Conservation (phyloP, 768 basidiomycete species). For the Tulasnella calospora region DNA sequence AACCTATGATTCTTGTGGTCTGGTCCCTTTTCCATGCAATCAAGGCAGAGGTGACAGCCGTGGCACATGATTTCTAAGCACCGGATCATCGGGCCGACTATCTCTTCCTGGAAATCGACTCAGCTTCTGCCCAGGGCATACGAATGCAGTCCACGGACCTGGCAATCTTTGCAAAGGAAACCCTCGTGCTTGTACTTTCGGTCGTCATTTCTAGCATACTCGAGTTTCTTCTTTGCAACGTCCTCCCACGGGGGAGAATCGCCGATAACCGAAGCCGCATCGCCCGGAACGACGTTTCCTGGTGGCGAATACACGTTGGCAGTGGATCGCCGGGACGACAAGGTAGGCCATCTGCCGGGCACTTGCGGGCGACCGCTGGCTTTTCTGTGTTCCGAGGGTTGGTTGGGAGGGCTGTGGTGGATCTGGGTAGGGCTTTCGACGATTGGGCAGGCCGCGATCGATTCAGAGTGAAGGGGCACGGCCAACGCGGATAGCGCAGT, state of each 20-base stretch:
- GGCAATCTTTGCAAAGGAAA: not conserved
- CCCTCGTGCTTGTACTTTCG: not conserved
- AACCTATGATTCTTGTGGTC: not conserved
- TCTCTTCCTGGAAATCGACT: not conserved
- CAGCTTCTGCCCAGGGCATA: not conserved
- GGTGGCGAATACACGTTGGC: not conserved
- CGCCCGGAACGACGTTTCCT: too few relatives aligned
- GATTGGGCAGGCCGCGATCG: not conserved
- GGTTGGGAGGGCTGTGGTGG: not conserved
- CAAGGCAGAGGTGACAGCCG: not conserved
- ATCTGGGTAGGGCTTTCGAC: not conserved
- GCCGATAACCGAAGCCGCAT: not conserved
- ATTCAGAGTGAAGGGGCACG: not conserved
- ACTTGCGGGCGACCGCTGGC: not conserved
- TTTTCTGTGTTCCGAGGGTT: not conserved
- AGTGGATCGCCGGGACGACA: not conserved
- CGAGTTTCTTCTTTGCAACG: not conserved
- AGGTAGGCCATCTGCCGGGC: not conserved
- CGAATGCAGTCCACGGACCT: not conserved
- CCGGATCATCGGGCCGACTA: not conserved
- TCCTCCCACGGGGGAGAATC: not conserved
- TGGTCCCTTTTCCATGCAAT: not conserved
- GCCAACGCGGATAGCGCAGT: too few relatives aligned
- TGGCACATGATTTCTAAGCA: constrained; percentile 8
- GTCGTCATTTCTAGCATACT: not conserved